phyloP scores from a whole-genome alignment of 306 rosid species.

The Canavalia ensiformis region DNA sequence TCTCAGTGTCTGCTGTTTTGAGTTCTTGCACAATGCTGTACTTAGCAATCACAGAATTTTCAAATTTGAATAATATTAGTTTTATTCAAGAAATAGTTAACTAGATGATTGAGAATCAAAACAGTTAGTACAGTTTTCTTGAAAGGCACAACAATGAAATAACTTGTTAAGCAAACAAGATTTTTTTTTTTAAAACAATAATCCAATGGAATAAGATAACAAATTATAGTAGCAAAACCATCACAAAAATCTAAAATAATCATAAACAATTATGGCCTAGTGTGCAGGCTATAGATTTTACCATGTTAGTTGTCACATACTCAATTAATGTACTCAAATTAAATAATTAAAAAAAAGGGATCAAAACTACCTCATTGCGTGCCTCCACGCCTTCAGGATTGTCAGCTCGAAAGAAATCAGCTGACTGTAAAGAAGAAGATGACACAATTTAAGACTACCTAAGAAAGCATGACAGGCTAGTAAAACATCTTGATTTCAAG shows the following conservation, averaged over 20 bases:
- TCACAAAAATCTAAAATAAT: conserved; percentile 14
- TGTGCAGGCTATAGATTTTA: conserved; percentile 16
- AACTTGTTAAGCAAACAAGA: conserved; percentile 16
- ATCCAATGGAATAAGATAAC: conserved; percentile 29
- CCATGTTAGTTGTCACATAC: neutral
- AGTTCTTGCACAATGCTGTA: conserved; percentile 16
- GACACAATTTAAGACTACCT: conserved; percentile 37
- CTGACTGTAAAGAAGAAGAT: conserved; percentile 70
- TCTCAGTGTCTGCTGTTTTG: conserved; percentile 2
- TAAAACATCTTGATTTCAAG: conserved; percentile 42
- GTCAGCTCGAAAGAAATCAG: conserved; percentile 97
- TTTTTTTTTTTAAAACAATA: neutral
- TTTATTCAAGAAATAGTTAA: conserved; percentile 28
- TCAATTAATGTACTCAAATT: conserved; percentile 35
- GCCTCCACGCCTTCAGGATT: conserved; percentile 98
- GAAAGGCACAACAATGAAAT: conserved; percentile 23
- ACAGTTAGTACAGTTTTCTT: conserved; percentile 11
- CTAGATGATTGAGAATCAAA: conserved; percentile 32
- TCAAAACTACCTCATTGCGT: conserved; percentile 89
- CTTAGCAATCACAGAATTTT: conserved; percentile 26
- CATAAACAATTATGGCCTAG: conserved; percentile 5
- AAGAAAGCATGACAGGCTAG: conserved; percentile 36
- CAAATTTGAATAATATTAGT: neutral
- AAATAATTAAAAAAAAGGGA: conserved; percentile 24
- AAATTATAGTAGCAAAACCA: conserved; percentile 29